phyloP scores from a whole-genome alignment of 1,284 basidiomycete genomes.

The Hemileccinum hortonii region DNA sequence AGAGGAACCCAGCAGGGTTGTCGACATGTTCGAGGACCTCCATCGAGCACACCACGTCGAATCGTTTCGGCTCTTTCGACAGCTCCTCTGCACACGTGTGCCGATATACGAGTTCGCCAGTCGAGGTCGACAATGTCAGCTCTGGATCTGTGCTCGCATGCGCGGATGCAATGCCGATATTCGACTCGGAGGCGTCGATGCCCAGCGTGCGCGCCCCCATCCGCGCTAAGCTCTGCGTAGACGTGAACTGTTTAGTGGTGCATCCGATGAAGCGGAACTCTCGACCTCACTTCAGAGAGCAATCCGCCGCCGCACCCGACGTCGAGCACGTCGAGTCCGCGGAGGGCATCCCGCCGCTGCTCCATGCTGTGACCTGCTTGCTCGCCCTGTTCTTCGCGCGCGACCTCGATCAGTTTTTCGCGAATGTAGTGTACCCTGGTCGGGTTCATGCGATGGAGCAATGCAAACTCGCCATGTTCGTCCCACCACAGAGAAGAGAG shows the following conservation, averaged over 20 bases:
- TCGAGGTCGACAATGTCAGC: conserved; percentile 34
- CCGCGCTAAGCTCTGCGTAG: conserved; percentile 74
- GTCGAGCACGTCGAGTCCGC: conserved; percentile 72
- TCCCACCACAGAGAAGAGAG: conserved; percentile 98
- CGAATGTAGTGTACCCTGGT: conserved; percentile 83
- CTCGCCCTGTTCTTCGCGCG: conserved; percentile 52
- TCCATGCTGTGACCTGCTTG: conserved; percentile 31
- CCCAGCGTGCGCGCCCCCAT: conserved; percentile 85
- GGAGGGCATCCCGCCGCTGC: conserved; percentile 43
- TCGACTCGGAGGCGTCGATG: conserved; percentile 87
- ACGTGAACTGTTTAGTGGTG: not conserved
- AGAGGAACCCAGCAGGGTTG: conserved; percentile 82
- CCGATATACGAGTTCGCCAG: conserved; percentile 56
- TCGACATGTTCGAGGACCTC: conserved; percentile 99
- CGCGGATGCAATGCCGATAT: conserved; percentile 82
- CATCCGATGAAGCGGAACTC: conserved; percentile 4
- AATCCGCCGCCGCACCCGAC: conserved; percentile 96
- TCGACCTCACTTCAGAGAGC: conserved; percentile 75
- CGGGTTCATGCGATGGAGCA: conserved; percentile 97
- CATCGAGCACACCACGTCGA: conserved; percentile 96
- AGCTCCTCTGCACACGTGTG: conserved; percentile 80
- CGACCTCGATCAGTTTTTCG: conserved; percentile 69
- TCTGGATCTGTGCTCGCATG: conserved; percentile 82
- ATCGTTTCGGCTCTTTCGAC: conserved; percentile 59
- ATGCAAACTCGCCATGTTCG: conserved; percentile 86